Evolutionary conservation across 202 grass and related monocot species (phyloP).

Genomic region (Brachypodium distachyon): DNA sequence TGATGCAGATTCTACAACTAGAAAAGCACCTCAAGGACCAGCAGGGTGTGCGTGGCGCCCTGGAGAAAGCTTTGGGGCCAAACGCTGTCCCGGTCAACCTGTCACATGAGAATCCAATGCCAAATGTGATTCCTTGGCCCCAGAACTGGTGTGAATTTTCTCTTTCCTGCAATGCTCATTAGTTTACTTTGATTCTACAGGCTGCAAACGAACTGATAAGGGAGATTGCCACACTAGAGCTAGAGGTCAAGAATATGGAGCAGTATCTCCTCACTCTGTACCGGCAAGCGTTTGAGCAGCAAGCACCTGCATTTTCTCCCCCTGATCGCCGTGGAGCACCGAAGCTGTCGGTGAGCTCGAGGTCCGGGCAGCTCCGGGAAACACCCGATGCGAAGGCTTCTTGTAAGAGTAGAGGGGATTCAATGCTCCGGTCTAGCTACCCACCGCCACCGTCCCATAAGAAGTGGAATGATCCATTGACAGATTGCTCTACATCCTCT

Average conservation of each 20-base stretch:
- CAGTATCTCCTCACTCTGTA: constrained; percentile 90
- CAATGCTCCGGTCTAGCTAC: constrained; percentile 29
- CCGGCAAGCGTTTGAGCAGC: constrained; percentile 83
- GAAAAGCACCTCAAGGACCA: constrained; percentile 86
- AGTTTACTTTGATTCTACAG: constrained; percentile 24
- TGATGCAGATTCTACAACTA: constrained; percentile 71
- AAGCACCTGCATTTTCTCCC: constrained; percentile 43
- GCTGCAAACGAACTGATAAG: constrained; percentile 81
- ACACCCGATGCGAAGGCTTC: constrained; percentile 19
- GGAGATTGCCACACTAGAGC: constrained; percentile 84
- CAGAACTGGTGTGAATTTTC: not conserved
- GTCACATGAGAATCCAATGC: constrained; percentile 63
- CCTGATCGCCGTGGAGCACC: constrained; percentile 9
- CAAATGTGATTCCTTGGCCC: constrained; percentile 34
- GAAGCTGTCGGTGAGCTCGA: constrained; percentile 16
- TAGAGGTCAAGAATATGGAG: constrained; percentile 97
- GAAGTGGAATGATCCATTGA: constrained; percentile 28
- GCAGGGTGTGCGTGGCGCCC: constrained; percentile 46
- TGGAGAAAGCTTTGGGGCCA: constrained; percentile 82
- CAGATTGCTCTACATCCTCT: constrained; percentile 33
- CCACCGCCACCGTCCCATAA: not conserved
- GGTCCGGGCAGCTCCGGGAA: constrained; percentile 18
- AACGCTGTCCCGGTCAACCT: constrained; percentile 33
- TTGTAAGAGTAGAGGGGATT: constrained; percentile 33
- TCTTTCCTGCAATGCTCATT: not conserved